phyloP scores from a whole-genome alignment of 768 basidiomycete genomes.

The Mycena rebaudengoi region DNA sequence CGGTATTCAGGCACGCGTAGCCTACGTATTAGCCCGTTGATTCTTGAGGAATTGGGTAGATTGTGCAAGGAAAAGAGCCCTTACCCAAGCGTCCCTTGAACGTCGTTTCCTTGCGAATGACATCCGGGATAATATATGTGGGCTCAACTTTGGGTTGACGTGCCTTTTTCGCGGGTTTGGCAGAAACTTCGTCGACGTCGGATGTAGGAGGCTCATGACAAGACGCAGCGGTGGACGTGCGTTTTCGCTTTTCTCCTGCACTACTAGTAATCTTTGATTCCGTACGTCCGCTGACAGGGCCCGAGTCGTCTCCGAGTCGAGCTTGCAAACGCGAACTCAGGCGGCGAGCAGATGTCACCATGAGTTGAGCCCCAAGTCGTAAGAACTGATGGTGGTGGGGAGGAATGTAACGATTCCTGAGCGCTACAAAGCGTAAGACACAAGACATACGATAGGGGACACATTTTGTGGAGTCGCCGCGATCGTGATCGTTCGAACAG shows the following conservation, averaged over 20 bases:
- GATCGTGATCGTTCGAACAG: slow-evolving; percentile 2
- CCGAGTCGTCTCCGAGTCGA: neutral
- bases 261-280: neutral
- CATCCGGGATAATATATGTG: slow-evolving; percentile 78
- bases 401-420: neutral
- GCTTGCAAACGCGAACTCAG: slow-evolving; percentile 18
- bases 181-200: neutral
- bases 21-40: slow-evolving; percentile 48
- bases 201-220: neutral
- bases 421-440: slow-evolving; percentile 4
- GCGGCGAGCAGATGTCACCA: slow-evolving; percentile 11
- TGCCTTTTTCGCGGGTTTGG: neutral
- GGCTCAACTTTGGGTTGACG: neutral
- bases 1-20: slow-evolving; percentile 88
- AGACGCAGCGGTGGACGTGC: neutral
- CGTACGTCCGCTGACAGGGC: no score
- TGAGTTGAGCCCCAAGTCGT: neutral
- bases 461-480: no score
- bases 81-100: slow-evolving; percentile 73
- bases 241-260: slow-evolving; percentile 4
- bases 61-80: slow-evolving; percentile 5
- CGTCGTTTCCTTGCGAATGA: slow-evolving; percentile 69
- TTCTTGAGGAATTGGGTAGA: neutral
- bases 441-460: no score
- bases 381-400: neutral